Evolutionary conservation across 495 filamentous ascomycete genomes (phyloP).

Genomic region (Darksidea phi): DNA sequence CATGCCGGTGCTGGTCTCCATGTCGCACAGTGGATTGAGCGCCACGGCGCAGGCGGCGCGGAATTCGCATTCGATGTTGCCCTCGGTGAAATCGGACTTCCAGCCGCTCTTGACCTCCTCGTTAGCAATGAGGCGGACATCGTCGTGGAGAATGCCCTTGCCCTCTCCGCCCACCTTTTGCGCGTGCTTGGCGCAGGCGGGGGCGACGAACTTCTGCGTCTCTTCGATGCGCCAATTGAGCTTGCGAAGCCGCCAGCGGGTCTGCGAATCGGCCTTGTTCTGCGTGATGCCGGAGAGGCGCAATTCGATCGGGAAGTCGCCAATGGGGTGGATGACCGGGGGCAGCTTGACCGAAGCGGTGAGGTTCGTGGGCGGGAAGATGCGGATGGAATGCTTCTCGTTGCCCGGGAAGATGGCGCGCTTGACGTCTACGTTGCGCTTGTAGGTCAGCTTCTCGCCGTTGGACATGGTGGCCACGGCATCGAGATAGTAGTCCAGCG

Average conservation of each 20-base stretch:
- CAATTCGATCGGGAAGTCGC: slow-evolving; percentile 74
- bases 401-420: slow-evolving; percentile 76
- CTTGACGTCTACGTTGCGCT: slow-evolving; percentile 65
- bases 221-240: slow-evolving; percentile 94
- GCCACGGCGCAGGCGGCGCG: slow-evolving; percentile 63
- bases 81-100: slow-evolving; percentile 75
- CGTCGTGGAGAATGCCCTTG: slow-evolving; percentile 77
- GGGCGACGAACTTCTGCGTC: slow-evolving; percentile 71
- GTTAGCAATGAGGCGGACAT: slow-evolving; percentile 69
- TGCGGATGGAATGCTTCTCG: slow-evolving; percentile 72
- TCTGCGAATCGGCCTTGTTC: slow-evolving; percentile 59
- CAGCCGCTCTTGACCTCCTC: slow-evolving; percentile 82
- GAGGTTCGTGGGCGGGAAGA: slow-evolving; percentile 95
- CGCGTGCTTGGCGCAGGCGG: slow-evolving; percentile 75
- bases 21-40: slow-evolving; percentile 70
- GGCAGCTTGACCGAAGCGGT: slow-evolving; percentile 77
- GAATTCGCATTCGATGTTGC: slow-evolving; percentile 76
- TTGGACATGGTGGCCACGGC: slow-evolving; percentile 63
- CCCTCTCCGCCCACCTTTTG: slow-evolving; percentile 66
- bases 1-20: slow-evolving; percentile 74
- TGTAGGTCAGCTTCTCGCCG: slow-evolving; percentile 64
- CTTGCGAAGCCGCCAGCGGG: slow-evolving; percentile 83
- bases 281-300: slow-evolving; percentile 72
- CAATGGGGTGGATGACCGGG: slow-evolving; percentile 81
- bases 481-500: slow-evolving; percentile 74